phyloP scores from a whole-genome alignment of 495 filamentous ascomycete genomes.

The Neurospora sp. region DNA sequence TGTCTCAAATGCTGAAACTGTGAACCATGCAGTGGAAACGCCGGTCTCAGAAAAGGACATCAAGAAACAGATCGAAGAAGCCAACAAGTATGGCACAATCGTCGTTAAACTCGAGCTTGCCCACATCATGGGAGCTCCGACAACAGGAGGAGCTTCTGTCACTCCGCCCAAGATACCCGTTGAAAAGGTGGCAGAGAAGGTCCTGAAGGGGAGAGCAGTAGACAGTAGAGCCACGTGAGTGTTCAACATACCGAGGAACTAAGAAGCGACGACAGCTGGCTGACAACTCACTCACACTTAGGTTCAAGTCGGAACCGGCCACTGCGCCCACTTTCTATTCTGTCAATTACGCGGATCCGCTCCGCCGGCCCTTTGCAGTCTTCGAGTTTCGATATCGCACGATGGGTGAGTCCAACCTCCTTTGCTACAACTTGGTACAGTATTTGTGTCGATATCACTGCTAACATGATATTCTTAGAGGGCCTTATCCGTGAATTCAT shows the following conservation, averaged over 20 bases:
- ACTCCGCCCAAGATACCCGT: too few species aligned
- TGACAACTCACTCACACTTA: too few species aligned
- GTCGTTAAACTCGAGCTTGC: not conserved
- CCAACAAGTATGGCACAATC: not conserved
- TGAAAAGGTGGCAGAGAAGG: constrained; percentile 3
- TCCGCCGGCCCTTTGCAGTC: constrained; percentile 2
- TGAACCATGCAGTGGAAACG: not conserved
- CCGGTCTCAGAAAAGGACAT: not conserved
- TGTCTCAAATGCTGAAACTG: too few species aligned
- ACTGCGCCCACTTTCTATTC: too few species aligned
- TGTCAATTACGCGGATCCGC: too few species aligned
- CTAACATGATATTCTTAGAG: not conserved
- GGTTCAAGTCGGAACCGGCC: too few species aligned
- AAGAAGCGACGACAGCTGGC: too few species aligned
- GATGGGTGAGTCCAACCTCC: constrained; percentile 1
- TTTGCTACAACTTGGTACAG: too few species aligned
- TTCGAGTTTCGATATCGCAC: constrained; percentile 13
- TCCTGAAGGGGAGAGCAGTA: constrained; percentile 6
- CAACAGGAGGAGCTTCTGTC: too few species aligned
- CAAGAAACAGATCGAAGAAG: not conserved
- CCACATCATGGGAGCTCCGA: too few species aligned
- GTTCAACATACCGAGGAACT: too few species aligned
- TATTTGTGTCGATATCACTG: too few species aligned
- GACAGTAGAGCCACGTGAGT: not conserved
- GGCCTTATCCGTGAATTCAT: constrained; percentile 1